Conservation (phyloP, 768 basidiomycete genomes). For the Lactarius hatsudake region DNA sequence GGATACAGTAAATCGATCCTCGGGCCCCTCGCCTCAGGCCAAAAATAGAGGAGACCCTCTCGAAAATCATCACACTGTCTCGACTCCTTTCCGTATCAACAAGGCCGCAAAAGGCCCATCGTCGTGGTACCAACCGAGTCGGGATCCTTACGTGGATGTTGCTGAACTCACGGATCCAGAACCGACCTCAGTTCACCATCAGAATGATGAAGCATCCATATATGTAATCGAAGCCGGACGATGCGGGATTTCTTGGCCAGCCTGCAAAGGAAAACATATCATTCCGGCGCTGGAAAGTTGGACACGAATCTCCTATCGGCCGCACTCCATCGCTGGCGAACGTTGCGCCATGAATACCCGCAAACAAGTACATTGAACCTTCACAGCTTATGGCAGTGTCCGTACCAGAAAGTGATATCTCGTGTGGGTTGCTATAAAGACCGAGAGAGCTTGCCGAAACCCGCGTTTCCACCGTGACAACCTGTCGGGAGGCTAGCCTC, state of each 20-base stretch:
- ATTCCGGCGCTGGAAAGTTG: not conserved
- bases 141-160: not conserved
- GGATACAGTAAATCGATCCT: not conserved
- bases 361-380: not conserved
- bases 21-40: not conserved
- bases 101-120: not conserved
- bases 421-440: not conserved
- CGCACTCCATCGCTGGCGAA: not conserved
- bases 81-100: not conserved
- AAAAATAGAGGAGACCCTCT: not conserved
- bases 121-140: not conserved
- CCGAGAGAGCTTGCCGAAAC: not conserved
- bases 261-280: not conserved
- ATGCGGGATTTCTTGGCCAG: not conserved
- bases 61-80: not conserved
- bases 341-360: not conserved
- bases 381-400: not conserved
- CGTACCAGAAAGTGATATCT: not conserved
- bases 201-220: not conserved
- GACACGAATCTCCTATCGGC: not conserved
- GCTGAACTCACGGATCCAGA: not conserved
- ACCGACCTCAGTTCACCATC: not conserved
- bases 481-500: not conserved
- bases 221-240: not conserved
- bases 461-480: not conserved